Conservation (phyloP, 2,329 filamentous ascomycete species). For the Fusarium sp. region DNA sequence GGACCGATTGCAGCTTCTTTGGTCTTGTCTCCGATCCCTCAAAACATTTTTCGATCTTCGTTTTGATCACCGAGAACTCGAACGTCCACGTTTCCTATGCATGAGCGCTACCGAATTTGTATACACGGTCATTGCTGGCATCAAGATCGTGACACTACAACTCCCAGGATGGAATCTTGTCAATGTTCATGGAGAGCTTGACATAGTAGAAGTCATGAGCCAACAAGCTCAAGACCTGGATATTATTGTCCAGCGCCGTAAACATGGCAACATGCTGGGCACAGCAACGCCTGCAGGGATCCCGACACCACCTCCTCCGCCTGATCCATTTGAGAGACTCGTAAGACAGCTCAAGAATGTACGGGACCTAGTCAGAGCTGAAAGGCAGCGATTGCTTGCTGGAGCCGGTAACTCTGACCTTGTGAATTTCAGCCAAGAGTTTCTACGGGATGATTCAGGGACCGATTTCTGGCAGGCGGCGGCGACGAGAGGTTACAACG, state of each 20-base stretch:
- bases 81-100: slow-evolving; percentile 55
- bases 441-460: slow-evolving; percentile 39
- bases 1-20: slow-evolving; percentile 59
- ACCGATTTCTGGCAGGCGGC: slow-evolving; percentile 44
- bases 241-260: slow-evolving; percentile 47
- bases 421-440: slow-evolving; percentile 38
- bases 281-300: slow-evolving; percentile 13
- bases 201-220: slow-evolving; percentile 42
- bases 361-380: slow-evolving; percentile 48
- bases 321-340: slow-evolving; percentile 51
- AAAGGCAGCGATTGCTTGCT: slow-evolving; percentile 44
- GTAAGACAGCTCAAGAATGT: slow-evolving; percentile 48
- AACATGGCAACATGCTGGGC: slow-evolving; percentile 40
- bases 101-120: slow-evolving; percentile 60
- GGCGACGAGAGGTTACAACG: slow-evolving; percentile 37
- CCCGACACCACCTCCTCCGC: slow-evolving; percentile 22
- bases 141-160: slow-evolving; percentile 60
- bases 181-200: slow-evolving; percentile 52
- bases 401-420: slow-evolving; percentile 35
- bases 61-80: slow-evolving; percentile 47
- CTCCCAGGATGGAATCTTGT: slow-evolving; percentile 60
- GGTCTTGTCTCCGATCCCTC: slow-evolving; percentile 56
- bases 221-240: slow-evolving; percentile 48
- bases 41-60: slow-evolving; percentile 54
- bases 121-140: slow-evolving; percentile 58